Conservation (phyloP, 257 asterid species). For the Knoxia roxburghii region DNA sequence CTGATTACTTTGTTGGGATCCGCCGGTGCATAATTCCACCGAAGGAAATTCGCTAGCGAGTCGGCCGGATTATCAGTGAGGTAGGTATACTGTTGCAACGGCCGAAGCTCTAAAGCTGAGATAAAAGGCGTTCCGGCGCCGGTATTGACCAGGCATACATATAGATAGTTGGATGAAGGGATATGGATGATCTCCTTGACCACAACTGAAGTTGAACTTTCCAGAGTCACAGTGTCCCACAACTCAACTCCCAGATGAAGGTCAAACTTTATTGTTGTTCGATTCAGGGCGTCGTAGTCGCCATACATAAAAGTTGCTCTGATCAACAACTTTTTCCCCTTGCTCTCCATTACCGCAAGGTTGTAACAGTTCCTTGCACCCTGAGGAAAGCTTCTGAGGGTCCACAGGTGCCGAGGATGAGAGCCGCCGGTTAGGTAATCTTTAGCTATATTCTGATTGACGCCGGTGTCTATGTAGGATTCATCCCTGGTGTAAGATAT, state of each 20-base stretch:
- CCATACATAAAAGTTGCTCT: slow-evolving; percentile 34
- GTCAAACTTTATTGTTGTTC: slow-evolving; percentile 29
- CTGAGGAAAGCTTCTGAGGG: slow-evolving; percentile 30
- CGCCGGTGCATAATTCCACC: slow-evolving; percentile 12
- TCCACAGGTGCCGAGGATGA: neutral
- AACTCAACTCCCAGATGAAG: slow-evolving; percentile 34
- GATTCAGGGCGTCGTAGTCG: slow-evolving; percentile 23
- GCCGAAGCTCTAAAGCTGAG: slow-evolving; percentile 30
- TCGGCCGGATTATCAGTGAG: neutral
- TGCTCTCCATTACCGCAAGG: slow-evolving; percentile 8
- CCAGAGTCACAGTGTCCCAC: slow-evolving; percentile 18
- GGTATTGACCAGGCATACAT: slow-evolving; percentile 29
- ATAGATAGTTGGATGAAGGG: slow-evolving; percentile 23
- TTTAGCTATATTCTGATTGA: neutral
- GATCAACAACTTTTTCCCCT: slow-evolving; percentile 16
- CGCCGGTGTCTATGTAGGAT: slow-evolving; percentile 19
- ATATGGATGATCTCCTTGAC: slow-evolving; percentile 26
- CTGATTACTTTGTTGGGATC: neutral
- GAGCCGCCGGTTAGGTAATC: neutral
- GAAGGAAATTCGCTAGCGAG: slow-evolving; percentile 10
- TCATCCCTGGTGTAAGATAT: slow-evolving; percentile 23
- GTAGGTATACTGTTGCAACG: neutral
- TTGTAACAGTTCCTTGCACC: slow-evolving; percentile 24
- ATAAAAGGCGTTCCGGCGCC: slow-evolving; percentile 32
- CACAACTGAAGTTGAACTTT: neutral